phyloP scores from a whole-genome alignment of 331 rosid species.

The Stylosanthes scabra region DNA sequence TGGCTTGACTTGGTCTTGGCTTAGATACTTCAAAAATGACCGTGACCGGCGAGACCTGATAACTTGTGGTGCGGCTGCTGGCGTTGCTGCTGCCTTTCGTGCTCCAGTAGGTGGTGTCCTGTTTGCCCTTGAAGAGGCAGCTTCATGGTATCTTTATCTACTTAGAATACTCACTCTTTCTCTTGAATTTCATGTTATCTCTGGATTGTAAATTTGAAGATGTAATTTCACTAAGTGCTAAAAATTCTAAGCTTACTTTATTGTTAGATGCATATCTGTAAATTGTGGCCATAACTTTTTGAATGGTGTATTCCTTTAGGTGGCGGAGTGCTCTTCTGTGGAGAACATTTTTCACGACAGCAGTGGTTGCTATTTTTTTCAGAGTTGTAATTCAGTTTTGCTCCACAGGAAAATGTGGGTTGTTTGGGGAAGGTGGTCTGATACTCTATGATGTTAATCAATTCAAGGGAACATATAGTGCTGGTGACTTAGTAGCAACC shows the following conservation, averaged over 20 bases:
- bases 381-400: conserved; percentile 68
- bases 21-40: conserved; percentile 82
- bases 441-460: conserved; percentile 74
- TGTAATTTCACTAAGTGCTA: conserved; percentile 13
- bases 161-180: conserved; percentile 34
- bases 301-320: conserved; percentile 50
- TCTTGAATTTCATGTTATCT: conserved; percentile 25
- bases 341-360: conserved; percentile 94
- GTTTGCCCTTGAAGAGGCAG: conserved; percentile 94
- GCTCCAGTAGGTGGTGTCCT: conserved; percentile 98
- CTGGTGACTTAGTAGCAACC: conserved; percentile 58
- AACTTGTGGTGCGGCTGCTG: conserved; percentile 97
- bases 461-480: conserved; percentile 45
- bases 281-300: neutral
- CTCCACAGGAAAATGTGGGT: conserved; percentile 73
- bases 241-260: neutral
- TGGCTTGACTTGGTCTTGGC: conserved; percentile 71
- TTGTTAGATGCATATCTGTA: neutral
- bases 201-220: conserved; percentile 15
- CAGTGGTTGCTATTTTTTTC: conserved; percentile 87
- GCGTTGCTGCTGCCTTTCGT: conserved; percentile 96
- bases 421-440: conserved; percentile 92
- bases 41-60: conserved; percentile 93
- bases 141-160: conserved; percentile 76
- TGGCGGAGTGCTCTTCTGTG: conserved; percentile 97